Base-by-base conservation (phyloP, 305 asterid genomes). In the Solanum hybrid region DNA sequence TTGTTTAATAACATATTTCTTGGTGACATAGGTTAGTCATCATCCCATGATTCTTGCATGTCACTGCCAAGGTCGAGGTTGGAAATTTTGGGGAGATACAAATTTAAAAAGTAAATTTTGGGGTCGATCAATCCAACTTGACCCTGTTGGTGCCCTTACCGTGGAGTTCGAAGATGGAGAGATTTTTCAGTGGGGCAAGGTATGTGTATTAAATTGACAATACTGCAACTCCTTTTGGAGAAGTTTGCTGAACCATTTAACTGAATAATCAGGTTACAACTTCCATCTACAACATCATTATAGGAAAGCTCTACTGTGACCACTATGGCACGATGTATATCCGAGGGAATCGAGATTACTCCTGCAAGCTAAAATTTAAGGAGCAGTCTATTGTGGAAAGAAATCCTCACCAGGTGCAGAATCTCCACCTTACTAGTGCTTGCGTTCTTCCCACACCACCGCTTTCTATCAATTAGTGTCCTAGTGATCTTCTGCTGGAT, bases 391-490 rank as follows among this genome's bases (percentile, higher is more conserved):
- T 97, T 87, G 95, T 97, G 78, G 99, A 97, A 9, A 95, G 99
- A 81, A 95, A 95, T 94, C 98, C 99, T 89, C 99, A 91, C 89
- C 99, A 97, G 98, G 99, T 97, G 91, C 91, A 89, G 36, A n/a
- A 33, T 26, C 34, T 32, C 15, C 73, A 17, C 88, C 34, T 41
- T 83, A 15, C 65, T n/a, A 37, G 41, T 29, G n/a, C 75, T 27
- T 39, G 17, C 4, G 7, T 68, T 57, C 77, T 61, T 79, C 36
- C 68, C 27, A 39, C 89, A 10, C 6, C 79, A 86, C 34, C 36
- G n/a, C 41, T 29, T 22, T 24, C 17, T n/a, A 41, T 70, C 87
- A 82, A 82, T 82, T 24, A 37, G 12, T 13, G 87, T 13, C 22
- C 33, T 13, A 12, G 24, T 80, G 65, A 80, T 80, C 65, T 80